Evolutionary conservation across 2,329 filamentous ascomycete species (phyloP), one percentile per base, ranked within the genome.

Genomic region (Tolypocladium nubicola): DNA sequence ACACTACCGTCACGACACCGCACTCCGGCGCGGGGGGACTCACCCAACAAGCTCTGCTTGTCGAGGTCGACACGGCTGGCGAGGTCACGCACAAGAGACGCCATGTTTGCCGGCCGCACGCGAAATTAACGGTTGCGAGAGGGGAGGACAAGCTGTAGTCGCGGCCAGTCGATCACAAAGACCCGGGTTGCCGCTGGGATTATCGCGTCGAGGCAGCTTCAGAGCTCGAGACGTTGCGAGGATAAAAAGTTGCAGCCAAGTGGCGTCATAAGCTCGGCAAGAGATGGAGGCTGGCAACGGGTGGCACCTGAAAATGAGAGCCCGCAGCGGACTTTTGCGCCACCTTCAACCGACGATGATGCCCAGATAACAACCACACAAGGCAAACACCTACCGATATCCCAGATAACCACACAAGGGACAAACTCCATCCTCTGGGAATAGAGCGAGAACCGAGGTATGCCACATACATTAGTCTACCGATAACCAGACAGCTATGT

Each of bases 61-160:
- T 77, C 76, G 57, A 89, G 78, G 70, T 90, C 84, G 63, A 90
- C 75, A 69, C 89, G 79, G 68, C 88, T 80, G 63, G 87, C 73
- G 64, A 84, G 63, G 61, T 78, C 71, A 60, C 68, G 66, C 53
- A 70, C 61, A 40, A 71, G 63, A 58, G 70, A 66, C 61, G 72
- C 70, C 77, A 80, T 78, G 62, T 61, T 63, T 63, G 56, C 54
- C n/a, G 30, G 3, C 26, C 10, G 26, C 26, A 19, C 26, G 9
- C 14, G 26, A 33, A n/a, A 33, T 16, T 33, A 21, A 21, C 16
- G 30, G 47, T 13, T 21, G 30, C 47, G 26, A 54, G 30, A 54
- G 35, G 35, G n/a, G 26, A 35, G 41, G 41, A 49, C 53, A 47
- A 49, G 41, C 41, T 55, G 53, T 45, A 21, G 23, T 19, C 16